These are phyloP conservation scores for Vicia faba DNA, from an alignment of 306 rosid genomes.

Conservation along the genomic window DNA sequence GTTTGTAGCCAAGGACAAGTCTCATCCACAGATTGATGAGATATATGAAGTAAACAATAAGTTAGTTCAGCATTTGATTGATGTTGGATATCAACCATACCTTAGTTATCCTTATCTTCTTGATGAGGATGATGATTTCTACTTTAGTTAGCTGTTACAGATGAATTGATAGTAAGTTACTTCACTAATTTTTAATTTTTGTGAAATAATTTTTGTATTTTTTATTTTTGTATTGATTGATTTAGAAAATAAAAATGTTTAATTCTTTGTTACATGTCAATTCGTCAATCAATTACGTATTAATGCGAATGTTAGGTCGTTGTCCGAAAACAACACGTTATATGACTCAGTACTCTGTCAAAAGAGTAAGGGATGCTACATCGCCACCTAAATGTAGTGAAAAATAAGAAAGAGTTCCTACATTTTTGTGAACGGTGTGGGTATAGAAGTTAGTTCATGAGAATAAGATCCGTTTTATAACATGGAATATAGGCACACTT, in stretches of 20 bases:
- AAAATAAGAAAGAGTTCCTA: too few relatives aligned
- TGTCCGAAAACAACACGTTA: too few relatives aligned
- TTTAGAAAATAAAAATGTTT: not conserved
- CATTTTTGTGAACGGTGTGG: too few relatives aligned
- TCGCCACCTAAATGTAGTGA: too few relatives aligned
- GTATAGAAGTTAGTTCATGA: too few relatives aligned
- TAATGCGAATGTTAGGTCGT: too few relatives aligned
- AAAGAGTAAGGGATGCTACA: too few relatives aligned
- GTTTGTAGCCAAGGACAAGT: constrained; percentile 58
- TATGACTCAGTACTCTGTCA: too few relatives aligned
- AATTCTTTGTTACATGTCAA: constrained; percentile 2
- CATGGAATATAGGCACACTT: too few relatives aligned
- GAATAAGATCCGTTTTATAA: too few relatives aligned
- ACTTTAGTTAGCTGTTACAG: constrained; percentile 21
- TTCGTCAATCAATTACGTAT: not conserved
- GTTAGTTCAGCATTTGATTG: constrained; percentile 53
- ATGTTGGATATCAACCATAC: constrained; percentile 51
- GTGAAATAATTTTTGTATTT: not conserved
- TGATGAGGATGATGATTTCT: constrained; percentile 42
- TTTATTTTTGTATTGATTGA: not conserved
- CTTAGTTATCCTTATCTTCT: constrained; percentile 37
- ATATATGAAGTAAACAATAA: constrained; percentile 46
- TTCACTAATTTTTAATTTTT: not conserved
- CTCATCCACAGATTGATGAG: constrained; percentile 50
- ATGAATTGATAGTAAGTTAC: not conserved